Conservation (phyloP, 2,329 filamentous ascomycete species). For the Fusarium odoratissimum region DNA sequence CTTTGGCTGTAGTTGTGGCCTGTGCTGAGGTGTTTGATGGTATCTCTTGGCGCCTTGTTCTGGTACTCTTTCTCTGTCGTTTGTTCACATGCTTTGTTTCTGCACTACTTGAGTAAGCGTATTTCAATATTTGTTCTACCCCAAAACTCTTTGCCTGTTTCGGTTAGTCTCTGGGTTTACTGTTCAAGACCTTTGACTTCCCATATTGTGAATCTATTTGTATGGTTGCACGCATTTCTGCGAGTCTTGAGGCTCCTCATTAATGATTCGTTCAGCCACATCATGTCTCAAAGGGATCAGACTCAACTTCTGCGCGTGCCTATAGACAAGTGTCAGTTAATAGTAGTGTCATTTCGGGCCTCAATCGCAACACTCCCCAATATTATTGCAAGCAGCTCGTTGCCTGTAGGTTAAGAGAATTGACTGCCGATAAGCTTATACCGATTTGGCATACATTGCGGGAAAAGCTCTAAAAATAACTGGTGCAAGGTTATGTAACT, state of each 20-base stretch:
- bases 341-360: not conserved
- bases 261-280: too few relatives aligned
- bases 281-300: too few relatives aligned
- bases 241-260: too few relatives aligned
- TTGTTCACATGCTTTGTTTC: not conserved
- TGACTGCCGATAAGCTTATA: not conserved
- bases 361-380: accelerated
- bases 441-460: not conserved
- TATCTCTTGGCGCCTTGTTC: not conserved
- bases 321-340: not conserved
- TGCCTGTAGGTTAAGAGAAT: not conserved
- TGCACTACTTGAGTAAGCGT: not conserved
- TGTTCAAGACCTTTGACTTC: too few relatives aligned
- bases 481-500: not conserved
- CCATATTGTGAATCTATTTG: too few relatives aligned
- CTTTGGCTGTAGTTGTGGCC: not conserved
- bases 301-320: too few relatives aligned
- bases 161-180: too few relatives aligned
- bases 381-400: not conserved
- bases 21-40: accelerated
- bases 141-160: not conserved
- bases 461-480: not conserved
- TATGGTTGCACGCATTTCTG: too few relatives aligned
- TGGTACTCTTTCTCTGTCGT: not conserved
- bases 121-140: not conserved